Conservation (phyloP, 2,329 filamentous ascomycete species). For the Curvularia eragrostidis region DNA sequence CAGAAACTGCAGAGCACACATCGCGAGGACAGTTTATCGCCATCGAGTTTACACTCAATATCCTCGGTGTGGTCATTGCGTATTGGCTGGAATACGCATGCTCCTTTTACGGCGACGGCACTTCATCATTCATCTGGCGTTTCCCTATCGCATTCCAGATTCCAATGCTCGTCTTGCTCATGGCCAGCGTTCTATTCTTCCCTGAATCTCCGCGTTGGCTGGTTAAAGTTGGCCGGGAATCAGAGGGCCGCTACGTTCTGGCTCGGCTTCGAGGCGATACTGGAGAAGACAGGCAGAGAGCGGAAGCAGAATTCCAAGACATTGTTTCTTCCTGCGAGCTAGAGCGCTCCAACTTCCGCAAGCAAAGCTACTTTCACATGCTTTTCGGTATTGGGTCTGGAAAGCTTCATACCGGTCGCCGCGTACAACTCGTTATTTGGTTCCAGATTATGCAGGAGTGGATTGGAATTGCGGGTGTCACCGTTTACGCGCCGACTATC, state of each 20-base stretch:
- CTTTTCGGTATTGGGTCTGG: constrained; percentile 70
- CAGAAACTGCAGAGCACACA: constrained; percentile 71
- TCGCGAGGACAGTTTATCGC: constrained; percentile 73
- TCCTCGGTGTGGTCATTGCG: constrained; percentile 70
- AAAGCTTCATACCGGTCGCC: constrained; percentile 69
- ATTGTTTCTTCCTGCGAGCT: constrained; percentile 69
- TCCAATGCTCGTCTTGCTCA: constrained; percentile 64
- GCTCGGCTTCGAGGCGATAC: constrained; percentile 67
- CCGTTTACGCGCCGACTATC: constrained; percentile 62
- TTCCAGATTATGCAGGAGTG: constrained; percentile 75
- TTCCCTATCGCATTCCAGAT: constrained; percentile 77
- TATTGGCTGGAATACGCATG: constrained; percentile 63
- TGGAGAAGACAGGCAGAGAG: constrained; percentile 56
- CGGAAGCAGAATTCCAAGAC: constrained; percentile 64
- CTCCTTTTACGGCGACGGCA: constrained; percentile 66
- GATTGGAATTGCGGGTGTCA: constrained; percentile 64
- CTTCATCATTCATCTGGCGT: constrained; percentile 67
- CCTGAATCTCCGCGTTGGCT: constrained; percentile 74
- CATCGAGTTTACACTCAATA: constrained; percentile 76
- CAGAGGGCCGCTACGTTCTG: constrained; percentile 72
- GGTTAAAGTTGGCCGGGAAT: constrained; percentile 68
- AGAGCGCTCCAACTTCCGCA: constrained; percentile 58
- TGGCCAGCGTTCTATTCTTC: constrained; percentile 68
- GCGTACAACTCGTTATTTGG: constrained; percentile 74
- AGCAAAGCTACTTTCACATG: constrained; percentile 70